These are phyloP conservation scores for Trametes coccinea DNA, from an alignment of 768 basidiomycete species.

Conservation along the genomic window DNA sequence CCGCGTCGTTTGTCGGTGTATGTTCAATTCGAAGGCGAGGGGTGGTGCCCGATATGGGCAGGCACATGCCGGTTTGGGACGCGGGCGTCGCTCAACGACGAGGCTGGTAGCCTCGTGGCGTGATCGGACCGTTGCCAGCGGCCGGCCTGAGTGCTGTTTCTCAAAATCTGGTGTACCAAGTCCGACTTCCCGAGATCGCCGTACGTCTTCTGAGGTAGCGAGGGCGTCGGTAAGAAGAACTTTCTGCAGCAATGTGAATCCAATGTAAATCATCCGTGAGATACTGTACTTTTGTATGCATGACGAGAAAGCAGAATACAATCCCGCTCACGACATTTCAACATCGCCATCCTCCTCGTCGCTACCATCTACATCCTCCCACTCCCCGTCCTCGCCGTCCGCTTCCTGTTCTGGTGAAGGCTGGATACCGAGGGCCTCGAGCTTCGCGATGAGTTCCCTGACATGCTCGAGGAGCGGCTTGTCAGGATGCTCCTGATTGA, in stretches of 20 bases:
- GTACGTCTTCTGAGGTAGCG: neutral
- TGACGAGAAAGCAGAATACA: neutral
- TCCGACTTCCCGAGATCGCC: neutral
- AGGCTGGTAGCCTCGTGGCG: neutral
- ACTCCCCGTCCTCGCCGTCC: slow-evolving; percentile 52
- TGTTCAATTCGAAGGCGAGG: too few species aligned
- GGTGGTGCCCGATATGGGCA: too few species aligned
- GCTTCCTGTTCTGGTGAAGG: slow-evolving; percentile 60
- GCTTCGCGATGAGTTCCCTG: slow-evolving; percentile 65
- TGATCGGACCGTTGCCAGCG: neutral
- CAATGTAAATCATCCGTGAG: neutral
- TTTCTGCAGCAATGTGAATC: neutral
- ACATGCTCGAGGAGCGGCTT: slow-evolving; percentile 73
- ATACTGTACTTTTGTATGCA: slow-evolving; percentile 4
- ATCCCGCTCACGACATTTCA: slow-evolving; percentile 38
- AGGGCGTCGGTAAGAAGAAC: too few species aligned
- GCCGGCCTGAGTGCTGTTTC: too few species aligned
- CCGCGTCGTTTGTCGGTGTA: too few species aligned
- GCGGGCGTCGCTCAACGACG: too few species aligned
- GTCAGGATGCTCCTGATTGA: slow-evolving; percentile 73
- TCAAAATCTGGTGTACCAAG: neutral
- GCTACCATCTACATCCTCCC: slow-evolving; percentile 62
- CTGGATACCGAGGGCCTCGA: slow-evolving; percentile 68
- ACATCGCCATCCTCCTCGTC: slow-evolving; percentile 49
- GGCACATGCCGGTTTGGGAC: too few species aligned